Percentiles rank a stretch among this genome's conserved stretches.
Evolutionary conservation across 169 alveolate genomes (phyloP).

Genomic region (Condylostoma magnum): DNA sequence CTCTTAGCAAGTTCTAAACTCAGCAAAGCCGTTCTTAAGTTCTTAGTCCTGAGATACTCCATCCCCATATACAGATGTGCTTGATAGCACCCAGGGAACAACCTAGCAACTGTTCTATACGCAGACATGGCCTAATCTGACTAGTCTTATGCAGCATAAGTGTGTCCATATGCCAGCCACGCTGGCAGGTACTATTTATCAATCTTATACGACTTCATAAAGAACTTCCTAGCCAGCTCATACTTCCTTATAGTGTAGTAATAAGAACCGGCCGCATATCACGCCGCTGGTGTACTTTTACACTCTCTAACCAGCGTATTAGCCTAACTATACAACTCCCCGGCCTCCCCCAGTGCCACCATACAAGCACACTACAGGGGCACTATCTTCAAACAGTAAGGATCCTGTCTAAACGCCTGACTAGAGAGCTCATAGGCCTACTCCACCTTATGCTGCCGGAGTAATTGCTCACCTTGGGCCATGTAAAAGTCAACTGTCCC

Average conservation of each 20-base stretch:
- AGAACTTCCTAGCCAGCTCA: constrained; percentile 80
- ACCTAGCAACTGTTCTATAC: constrained; percentile 80
- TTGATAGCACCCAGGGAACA: constrained; percentile 87
- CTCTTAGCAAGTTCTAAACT: constrained; percentile 73
- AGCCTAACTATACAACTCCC: constrained; percentile 81
- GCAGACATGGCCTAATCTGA: constrained; percentile 86
- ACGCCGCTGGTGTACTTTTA: constrained; percentile 73
- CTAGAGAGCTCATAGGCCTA: constrained; percentile 72
- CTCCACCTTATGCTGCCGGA: constrained; percentile 63
- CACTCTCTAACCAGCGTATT: constrained; percentile 77
- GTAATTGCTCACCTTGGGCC: constrained; percentile 73
- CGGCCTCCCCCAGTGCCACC: constrained; percentile 72
- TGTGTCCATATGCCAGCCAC: constrained; percentile 86
- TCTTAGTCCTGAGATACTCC: constrained; percentile 86
- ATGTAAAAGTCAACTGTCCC: constrained; percentile 65
- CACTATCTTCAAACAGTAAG: constrained; percentile 66
- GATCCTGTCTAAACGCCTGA: constrained; percentile 69
- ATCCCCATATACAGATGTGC: constrained; percentile 84
- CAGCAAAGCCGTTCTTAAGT: constrained; percentile 78
- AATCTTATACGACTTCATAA: constrained; percentile 74
- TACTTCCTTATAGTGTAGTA: constrained; percentile 80
- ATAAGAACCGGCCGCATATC: constrained; percentile 86
- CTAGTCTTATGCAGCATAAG: constrained; percentile 86
- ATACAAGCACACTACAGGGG: constrained; percentile 80
- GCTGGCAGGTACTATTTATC: constrained; percentile 82